Conservation (phyloP, 495 filamentous ascomycete genomes). For the Talaromyces stipitatus region DNA sequence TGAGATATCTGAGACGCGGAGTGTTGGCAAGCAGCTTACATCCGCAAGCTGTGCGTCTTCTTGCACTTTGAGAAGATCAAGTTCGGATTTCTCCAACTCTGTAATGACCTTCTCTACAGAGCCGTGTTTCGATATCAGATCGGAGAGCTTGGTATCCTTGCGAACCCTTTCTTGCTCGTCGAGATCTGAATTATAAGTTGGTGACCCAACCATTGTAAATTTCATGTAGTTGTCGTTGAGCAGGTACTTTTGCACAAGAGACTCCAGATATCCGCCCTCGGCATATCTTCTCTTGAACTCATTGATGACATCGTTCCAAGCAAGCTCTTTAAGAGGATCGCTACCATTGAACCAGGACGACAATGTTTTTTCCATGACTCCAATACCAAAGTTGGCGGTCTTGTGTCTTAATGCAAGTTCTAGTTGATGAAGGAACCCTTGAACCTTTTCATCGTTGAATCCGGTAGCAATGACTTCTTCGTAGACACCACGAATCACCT, state of each 20-base stretch:
- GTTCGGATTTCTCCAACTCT: conserved; percentile 63
- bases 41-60: conserved; percentile 73
- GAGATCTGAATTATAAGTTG: conserved; percentile 63
- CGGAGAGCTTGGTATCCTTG: conserved; percentile 59
- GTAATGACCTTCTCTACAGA: conserved; percentile 61
- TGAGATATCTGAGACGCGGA: conserved; percentile 82
- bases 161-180: conserved; percentile 68
- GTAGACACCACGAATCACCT: conserved; percentile 61
- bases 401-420: conserved; percentile 90
- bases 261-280: conserved; percentile 72
- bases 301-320: conserved; percentile 79
- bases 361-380: conserved; percentile 77
- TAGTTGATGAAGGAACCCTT: conserved; percentile 87
- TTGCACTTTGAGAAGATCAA: conserved; percentile 76
- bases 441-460: conserved; percentile 82
- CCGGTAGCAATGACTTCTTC: conserved; percentile 58
- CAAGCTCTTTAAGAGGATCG: conserved; percentile 81
- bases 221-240: conserved; percentile 78
- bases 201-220: conserved; percentile 88
- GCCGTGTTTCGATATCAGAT: conserved; percentile 60
- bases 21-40: conserved; percentile 76
- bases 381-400: conserved; percentile 88
- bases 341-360: conserved; percentile 91
- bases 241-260: conserved; percentile 81
- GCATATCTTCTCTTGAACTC: conserved; percentile 68